Conservation (phyloP, 2,329 filamentous ascomycete genomes). For the Colletotrichum sp. region DNA sequence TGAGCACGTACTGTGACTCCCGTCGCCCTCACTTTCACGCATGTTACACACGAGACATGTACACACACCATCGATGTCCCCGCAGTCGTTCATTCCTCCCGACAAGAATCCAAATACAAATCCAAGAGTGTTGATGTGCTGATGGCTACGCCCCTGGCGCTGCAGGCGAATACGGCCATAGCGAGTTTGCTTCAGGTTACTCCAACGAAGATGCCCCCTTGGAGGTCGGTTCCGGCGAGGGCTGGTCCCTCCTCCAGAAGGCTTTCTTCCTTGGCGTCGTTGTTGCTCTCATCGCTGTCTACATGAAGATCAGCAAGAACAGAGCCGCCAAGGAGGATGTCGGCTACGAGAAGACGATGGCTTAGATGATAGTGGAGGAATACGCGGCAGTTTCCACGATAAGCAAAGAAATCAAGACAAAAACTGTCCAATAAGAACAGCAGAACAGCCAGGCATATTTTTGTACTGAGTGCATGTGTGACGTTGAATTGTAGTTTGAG, state of each 20-base stretch:
- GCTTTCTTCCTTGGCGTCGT: constrained; percentile 55
- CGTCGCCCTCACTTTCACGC: not conserved
- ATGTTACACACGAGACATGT: not conserved
- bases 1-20: constrained; percentile 53
- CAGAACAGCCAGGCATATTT: too few species aligned
- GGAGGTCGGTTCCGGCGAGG: constrained; percentile 32
- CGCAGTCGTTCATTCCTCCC: not conserved
- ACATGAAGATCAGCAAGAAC: constrained; percentile 45
- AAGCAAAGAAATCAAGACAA: not conserved
- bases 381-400: not conserved
- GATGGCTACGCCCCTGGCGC: constrained; percentile 33
- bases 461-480: not conserved
- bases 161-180: constrained; percentile 38
- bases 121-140: constrained; percentile 35
- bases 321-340: constrained; percentile 29
- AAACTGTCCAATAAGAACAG: not conserved
- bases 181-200: constrained; percentile 42
- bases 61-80: not conserved
- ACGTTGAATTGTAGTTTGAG: not conserved
- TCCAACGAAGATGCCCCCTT: constrained; percentile 35
- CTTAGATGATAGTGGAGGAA: constrained; percentile 30
- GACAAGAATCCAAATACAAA: not conserved
- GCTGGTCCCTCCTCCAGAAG: constrained; percentile 54
- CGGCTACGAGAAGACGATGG: constrained; percentile 50
- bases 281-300: constrained; percentile 48